Base-by-base conservation (phyloP, 371 early-diverging fungal genomes). In the Mucor mucedo region DNA sequence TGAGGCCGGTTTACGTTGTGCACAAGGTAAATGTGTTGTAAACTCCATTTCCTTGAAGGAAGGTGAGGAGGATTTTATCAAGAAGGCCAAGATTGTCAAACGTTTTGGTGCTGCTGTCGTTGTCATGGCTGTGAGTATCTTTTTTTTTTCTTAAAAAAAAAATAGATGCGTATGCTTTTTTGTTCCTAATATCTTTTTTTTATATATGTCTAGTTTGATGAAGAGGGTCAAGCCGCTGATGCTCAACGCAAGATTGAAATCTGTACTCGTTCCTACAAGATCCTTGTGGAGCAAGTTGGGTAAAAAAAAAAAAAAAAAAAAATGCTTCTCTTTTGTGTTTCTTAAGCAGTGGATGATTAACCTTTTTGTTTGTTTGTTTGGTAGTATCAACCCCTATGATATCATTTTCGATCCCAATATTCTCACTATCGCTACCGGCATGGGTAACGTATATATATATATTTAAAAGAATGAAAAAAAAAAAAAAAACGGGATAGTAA, bases 331-430 rank as follows among this genome's bases (percentile, higher is more conserved):
- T 21, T 21, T 21, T 21, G 21, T 21, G 21, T 21, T 21, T 21
- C 21, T 21, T 21, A 21, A 21, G 21, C 21, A 21, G 21, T 21
- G 21, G 21, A 21, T 21, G 21, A 21, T 21, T 21, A 21, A 39
- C 11, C 8, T 8, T 2, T 8, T 39, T 39, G n/a, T n/a, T n/a
- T n/a, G n/a, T 39, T 39, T 11, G 1, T 39, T 8, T 39, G 40
- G 21, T 48, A 77, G 78, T 7, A 91, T 95, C 79, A 91, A 93
- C 61, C 92, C 93, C 9, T 82, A 93, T 60, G 97, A 96, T 76
- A 95, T 96, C 56, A 92, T 96, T 53, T 96, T 96, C 70, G 97
- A 96, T 72, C 95, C 95, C 66, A 96, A 96, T 79, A 96, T 96
- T 64, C 78, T 96, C 66, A 95, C 95, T 30, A 95, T 96, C 73